Conservation (phyloP, 2,329 filamentous ascomycete genomes). For the Trichoderma sp. region DNA sequence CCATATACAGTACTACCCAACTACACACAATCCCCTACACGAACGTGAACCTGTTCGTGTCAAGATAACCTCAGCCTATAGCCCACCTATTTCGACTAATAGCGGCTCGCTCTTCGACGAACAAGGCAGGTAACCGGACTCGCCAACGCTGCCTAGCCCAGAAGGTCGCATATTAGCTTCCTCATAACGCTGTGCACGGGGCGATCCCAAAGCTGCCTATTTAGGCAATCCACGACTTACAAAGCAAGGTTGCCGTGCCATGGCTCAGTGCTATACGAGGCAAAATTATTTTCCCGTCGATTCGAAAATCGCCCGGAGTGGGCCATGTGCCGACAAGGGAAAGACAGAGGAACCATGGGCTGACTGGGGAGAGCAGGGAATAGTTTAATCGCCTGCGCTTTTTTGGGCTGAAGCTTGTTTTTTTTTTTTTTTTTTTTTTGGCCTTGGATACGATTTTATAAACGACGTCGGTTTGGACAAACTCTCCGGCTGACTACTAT, state of each 20-base stretch:
- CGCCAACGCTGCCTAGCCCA: neutral
- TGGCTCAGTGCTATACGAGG: conserved; percentile 2
- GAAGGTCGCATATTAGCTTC: neutral
- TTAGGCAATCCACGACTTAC: neutral
- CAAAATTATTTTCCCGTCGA: conserved; percentile 12
- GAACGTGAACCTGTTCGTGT: neutral
- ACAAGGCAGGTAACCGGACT: neutral
- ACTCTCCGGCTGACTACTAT: neutral
- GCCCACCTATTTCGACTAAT: neutral
- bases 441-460: neutral
- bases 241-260: neutral
- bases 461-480: neutral
- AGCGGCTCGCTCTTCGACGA: neutral
- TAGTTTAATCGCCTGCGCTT: neutral
- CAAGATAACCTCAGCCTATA: neutral
- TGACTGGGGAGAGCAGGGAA: neutral
- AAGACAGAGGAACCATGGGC: neutral
- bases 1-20: neutral
- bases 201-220: conserved; percentile 10
- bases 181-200: neutral
- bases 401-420: neutral
- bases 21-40: neutral
- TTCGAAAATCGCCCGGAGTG: neutral
- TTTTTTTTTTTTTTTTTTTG: neutral
- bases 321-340: neutral